Base-by-base conservation (phyloP, 2,329 filamentous ascomycete genomes). In the Cladophialophora bantiana region DNA sequence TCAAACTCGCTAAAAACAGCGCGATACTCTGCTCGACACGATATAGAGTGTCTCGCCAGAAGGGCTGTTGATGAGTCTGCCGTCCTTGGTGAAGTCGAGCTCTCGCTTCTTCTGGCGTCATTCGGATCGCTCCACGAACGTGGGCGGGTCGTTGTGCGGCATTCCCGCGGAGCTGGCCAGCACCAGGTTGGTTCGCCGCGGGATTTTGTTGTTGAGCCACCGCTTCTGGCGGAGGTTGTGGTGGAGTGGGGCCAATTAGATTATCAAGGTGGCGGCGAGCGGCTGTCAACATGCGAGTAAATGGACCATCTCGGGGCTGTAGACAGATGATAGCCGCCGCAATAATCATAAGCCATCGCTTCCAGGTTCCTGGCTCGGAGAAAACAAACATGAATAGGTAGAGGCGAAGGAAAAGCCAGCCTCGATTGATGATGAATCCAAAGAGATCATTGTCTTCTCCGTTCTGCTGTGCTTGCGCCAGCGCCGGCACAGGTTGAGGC, bases 1-100 rank as follows among this genome's bases (percentile, higher is more conserved):
- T 84, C 58, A 89, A 73, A 75, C 85, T 88, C 0, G 86, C 87
- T 38, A 89, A 74, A 67, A 89, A 87, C n/a, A 89, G 78, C n/a
- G 85, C 85, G 48, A 86, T 73, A 1, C 84, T 84, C 42, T 87
- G 80, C 74, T 89, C 87, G 0, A 81, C 75, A 1, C 81, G 64
- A 32, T 70, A 68, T 15, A 72, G 63, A 13, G 45, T 32, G 52
- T 71, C 66, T 50, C 68, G 59, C 61, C 70, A 64, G 18, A 68
- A 65, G 32, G 53, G 66, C 7, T 68, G 67, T 34, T 69, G 65
- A 12, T 53, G 59, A 12, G 54, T 63, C n/a, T 65, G 68, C n/a
- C 71, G 64, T 38, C 68, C 67, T 48, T 66, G 64, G 10, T 73
- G 42, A 7, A 75, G 50, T 38, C 73, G 66, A 58, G 70, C 68